Base-by-base conservation (phyloP, 768 basidiomycete genomes). In the Boletellus sp. region DNA sequence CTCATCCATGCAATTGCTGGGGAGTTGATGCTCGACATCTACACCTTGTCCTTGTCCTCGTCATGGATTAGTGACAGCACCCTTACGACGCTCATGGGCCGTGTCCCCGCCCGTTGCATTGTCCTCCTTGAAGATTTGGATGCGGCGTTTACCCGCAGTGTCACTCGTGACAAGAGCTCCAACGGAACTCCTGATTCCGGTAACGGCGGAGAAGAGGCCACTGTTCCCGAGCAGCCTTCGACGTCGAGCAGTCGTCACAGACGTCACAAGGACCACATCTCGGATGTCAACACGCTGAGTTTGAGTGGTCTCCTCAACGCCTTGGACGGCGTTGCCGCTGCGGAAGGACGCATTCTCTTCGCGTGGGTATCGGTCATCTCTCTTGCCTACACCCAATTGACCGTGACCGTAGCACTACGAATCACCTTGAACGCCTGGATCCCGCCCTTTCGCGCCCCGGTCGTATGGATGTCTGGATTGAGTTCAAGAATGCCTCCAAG, bases 391-490 rank as follows among this genome's bases (percentile, higher is more conserved):
- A 16, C 51, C 16, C 20, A 47, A 10, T 38, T 57, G 26, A 51
- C 19, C 12, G 40, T 19, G 15, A 37, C 20, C 36, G 13, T 56
- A 90, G 89, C 0, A 92, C 90, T 16, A 92, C 90, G 11, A 94
- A 94, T 67, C 92, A 94, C 61, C 74, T 93, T n/a, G 90, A 94
- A 59, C 81, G 86, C 31, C 78, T 95, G 1, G 93, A 95, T 58
- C 89, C 91, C 4, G 93, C 93, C 0, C 80, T 95, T 11, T 88
- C 85, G n/a, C 85, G 93, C 46, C 90, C 93, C 6, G 93, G 93
- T 16, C 85, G 88, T 24, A 89, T 90, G 87, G 93, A 94, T 61
- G 88, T 95, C 8, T 90, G 89, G 84, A 78, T 94, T 40, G 88
- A 92, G 66, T 94, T 94, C 74, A 87, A 84, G 74, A 84, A 88